A percentile compares a stretch with the other conserved stretches of the same genome.
phyloP scores from a whole-genome alignment of 129 eudicot species.

The Lonicera japonica region DNA sequence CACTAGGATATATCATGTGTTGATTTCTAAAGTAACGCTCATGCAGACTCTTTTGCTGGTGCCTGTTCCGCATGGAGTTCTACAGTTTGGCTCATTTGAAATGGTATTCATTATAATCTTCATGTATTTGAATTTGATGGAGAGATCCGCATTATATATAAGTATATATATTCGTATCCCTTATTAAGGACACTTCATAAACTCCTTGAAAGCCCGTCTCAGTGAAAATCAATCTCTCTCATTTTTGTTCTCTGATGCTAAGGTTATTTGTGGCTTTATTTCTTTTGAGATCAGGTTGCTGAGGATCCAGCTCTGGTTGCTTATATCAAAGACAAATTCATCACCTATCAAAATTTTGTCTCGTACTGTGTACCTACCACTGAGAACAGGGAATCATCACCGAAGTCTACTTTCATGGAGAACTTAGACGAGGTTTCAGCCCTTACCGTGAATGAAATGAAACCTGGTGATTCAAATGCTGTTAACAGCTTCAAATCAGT shows the following conservation, averaged over 20 bases:
- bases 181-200: not conserved
- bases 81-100: slow-evolving; percentile 80
- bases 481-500: slow-evolving; percentile 12
- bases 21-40: slow-evolving; percentile 4
- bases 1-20: not conserved
- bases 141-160: no score
- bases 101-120: slow-evolving; percentile 24
- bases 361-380: slow-evolving; percentile 15
- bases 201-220: not conserved
- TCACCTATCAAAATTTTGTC: slow-evolving; percentile 23
- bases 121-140: not conserved
- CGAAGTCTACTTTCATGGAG: slow-evolving; percentile 22
- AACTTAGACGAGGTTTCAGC: slow-evolving; percentile 29
- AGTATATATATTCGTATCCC: not conserved
- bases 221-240: not conserved
- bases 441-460: slow-evolving; percentile 4
- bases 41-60: slow-evolving; percentile 81
- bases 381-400: slow-evolving; percentile 14
- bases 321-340: slow-evolving; percentile 34
- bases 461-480: slow-evolving; percentile 26
- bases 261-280: slow-evolving; percentile 1
- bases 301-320: slow-evolving; percentile 56
- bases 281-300: slow-evolving; percentile 43
- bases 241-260: not conserved
- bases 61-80: slow-evolving; percentile 87